Percentiles rank a stretch among this genome's conserved stretches.
Evolutionary conservation across 352 stramenopile species (phyloP).

Genomic region (Elongisporangium undulatum): DNA sequence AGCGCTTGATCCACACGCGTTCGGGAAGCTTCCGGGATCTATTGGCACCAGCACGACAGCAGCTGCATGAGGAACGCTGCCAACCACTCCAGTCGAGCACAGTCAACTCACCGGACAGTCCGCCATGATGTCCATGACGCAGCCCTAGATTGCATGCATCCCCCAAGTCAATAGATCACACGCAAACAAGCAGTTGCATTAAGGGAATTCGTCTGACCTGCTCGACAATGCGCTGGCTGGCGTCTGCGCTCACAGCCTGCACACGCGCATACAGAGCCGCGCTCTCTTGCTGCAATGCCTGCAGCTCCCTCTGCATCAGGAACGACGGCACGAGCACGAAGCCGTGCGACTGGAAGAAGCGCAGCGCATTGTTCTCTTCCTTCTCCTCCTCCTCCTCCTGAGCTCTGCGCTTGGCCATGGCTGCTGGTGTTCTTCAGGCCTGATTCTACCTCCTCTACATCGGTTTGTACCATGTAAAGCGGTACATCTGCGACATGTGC

Average conservation of each 20-base stretch:
- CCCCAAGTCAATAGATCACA: not conserved
- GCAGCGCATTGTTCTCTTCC: not conserved
- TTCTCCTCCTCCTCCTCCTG: too few species aligned
- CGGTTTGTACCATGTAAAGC: not conserved
- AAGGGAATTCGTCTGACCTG: conserved; percentile 7
- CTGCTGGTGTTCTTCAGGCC: not conserved
- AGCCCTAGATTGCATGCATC: conserved; percentile 22
- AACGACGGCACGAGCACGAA: conserved; percentile 26
- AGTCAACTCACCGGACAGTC: conserved; percentile 31
- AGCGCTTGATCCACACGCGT: conserved; percentile 15
- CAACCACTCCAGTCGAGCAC: not conserved
- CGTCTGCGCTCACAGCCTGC: conserved; percentile 5
- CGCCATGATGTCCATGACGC: conserved; percentile 58
- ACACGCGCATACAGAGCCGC: conserved; percentile 14
- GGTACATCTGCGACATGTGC: not conserved
- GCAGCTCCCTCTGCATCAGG: conserved; percentile 31
- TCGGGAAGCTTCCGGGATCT: conserved; percentile 37
- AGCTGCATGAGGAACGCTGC: not conserved
- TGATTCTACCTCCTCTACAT: not conserved
- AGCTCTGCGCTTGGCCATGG: not conserved
- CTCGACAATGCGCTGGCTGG: conserved; percentile 15
- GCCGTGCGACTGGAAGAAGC: conserved; percentile 10
- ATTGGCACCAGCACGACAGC: not conserved
- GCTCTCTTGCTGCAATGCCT: conserved; percentile 33
- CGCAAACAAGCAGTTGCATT: conserved; percentile 5